These are phyloP conservation scores for Nicotiana otophora DNA, from an alignment of 257 asterid species.

Conservation along the genomic window DNA sequence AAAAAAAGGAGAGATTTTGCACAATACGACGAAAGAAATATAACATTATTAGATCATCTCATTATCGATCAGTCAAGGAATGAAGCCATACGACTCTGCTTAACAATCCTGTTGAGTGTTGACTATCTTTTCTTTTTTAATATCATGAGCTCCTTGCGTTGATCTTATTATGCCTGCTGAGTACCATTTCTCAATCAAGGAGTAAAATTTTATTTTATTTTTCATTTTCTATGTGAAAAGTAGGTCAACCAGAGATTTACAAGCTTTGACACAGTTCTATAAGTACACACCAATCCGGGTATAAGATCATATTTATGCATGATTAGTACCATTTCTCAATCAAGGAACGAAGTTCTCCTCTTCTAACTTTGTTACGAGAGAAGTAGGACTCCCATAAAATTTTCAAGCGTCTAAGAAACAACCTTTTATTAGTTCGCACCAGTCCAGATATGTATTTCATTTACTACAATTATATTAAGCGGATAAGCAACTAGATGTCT, in stretches of 20 bases:
- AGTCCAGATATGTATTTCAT: not conserved
- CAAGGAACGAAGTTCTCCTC: not conserved
- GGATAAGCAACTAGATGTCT: not conserved
- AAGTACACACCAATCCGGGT: not conserved
- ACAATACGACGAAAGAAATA: not conserved
- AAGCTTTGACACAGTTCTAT: not conserved
- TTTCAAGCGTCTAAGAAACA: not conserved
- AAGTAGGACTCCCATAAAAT: not conserved
- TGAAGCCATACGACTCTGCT: not conserved
- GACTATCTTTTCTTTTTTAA: not conserved
- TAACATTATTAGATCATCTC: not conserved
- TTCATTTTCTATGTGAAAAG: not conserved
- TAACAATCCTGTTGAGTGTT: not conserved
- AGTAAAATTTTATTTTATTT: not conserved
- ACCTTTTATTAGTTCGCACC: not conserved
- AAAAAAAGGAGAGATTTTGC: not conserved
- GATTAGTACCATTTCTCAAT: not conserved
- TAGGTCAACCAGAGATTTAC: not conserved
- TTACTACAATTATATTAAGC: not conserved
- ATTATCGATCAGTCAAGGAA: not conserved
- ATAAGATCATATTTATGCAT: not conserved
- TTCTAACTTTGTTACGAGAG: not conserved
- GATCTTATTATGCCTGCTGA: not conserved
- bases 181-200: not conserved
- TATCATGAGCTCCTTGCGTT: not conserved